Evolutionary conservation across 768 basidiomycete species (phyloP).

Genomic region (Naganishia kalamii): DNA sequence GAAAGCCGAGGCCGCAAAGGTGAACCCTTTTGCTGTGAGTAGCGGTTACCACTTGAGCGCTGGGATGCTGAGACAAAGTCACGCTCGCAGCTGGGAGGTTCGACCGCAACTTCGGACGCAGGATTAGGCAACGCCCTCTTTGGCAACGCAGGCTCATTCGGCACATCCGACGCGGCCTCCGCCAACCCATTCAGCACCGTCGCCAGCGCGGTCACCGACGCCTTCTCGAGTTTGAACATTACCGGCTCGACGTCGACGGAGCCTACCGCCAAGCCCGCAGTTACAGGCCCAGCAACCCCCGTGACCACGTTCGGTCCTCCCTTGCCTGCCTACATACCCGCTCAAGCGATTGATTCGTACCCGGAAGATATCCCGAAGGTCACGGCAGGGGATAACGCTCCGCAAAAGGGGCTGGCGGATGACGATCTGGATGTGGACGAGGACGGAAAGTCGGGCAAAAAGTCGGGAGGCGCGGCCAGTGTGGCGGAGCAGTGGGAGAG

Average conservation of each 20-base stretch:
- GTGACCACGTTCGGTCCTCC: constrained; percentile 33
- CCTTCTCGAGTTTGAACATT: constrained; percentile 14
- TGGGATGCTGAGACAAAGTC: neutral
- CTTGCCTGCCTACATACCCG: constrained; percentile 42
- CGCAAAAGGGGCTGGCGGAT: constrained; percentile 26
- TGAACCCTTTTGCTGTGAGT: constrained; percentile 44
- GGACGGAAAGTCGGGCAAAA: constrained; percentile 49
- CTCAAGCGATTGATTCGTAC: constrained; percentile 43
- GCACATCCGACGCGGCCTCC: constrained; percentile 8
- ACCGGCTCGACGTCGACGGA: constrained; percentile 21
- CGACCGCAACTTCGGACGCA: neutral
- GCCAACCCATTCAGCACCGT: constrained; percentile 27
- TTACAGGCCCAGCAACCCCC: constrained; percentile 15
- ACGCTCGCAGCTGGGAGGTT: neutral
- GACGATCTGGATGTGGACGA: constrained; percentile 42
- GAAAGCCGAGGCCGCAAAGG: constrained; percentile 34
- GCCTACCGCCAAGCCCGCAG: neutral
- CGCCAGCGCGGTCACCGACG: constrained; percentile 7
- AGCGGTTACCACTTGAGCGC: neutral
- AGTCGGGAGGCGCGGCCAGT: constrained; percentile 24
- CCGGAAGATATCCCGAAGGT: constrained; percentile 23
- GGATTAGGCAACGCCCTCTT: constrained; percentile 28
- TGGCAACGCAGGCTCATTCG: constrained; percentile 26
- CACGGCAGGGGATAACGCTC: neutral
- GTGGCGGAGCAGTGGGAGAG: constrained; percentile 63